These are phyloP conservation scores for Diutina pseudorugosa DNA, from an alignment of 1,139 yeast genomes.

Conservation along the genomic window DNA sequence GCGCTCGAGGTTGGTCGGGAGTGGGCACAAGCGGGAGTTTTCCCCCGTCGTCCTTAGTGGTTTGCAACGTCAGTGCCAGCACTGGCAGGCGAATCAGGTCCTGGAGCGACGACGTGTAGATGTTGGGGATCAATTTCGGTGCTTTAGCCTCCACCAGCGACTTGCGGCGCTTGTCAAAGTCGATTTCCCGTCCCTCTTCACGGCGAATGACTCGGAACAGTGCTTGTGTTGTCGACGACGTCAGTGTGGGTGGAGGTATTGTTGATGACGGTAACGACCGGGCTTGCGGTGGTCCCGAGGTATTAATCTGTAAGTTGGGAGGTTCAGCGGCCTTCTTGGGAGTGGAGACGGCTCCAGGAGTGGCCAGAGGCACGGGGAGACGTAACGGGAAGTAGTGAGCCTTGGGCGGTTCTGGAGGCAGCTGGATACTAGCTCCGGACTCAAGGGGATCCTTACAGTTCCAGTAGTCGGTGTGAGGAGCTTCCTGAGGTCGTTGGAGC, in stretches of 20 bases:
- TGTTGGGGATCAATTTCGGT: constrained; percentile 31
- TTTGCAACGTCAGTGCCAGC: constrained; percentile 25
- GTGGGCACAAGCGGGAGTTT: not conserved
- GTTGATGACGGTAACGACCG: not conserved
- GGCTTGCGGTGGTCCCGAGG: not conserved
- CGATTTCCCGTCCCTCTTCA: constrained; percentile 57
- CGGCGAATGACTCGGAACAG: constrained; percentile 13
- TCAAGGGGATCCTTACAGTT: constrained; percentile 39
- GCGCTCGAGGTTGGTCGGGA: not conserved
- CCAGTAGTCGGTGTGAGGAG: constrained; percentile 40
- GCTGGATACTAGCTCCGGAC: not conserved
- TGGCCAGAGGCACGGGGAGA: not conserved
- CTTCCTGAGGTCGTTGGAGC: constrained; percentile 25
- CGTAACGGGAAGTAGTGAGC: not conserved
- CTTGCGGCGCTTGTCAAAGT: constrained; percentile 68
- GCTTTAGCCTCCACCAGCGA: constrained; percentile 20
- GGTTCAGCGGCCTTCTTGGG: not conserved
- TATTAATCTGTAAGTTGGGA: not conserved
- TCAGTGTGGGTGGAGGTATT: not conserved
- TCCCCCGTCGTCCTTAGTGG: constrained; percentile 15
- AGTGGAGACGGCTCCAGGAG: not conserved
- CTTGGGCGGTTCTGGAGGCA: not conserved
- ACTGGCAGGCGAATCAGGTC: constrained; percentile 25
- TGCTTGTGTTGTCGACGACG: not conserved
- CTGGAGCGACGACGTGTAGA: constrained; percentile 29